Evolutionary conservation across 2,329 filamentous ascomycete species (phyloP), one percentile per base, ranked within the genome.

Genomic region (Pestalotiopsis sp.): DNA sequence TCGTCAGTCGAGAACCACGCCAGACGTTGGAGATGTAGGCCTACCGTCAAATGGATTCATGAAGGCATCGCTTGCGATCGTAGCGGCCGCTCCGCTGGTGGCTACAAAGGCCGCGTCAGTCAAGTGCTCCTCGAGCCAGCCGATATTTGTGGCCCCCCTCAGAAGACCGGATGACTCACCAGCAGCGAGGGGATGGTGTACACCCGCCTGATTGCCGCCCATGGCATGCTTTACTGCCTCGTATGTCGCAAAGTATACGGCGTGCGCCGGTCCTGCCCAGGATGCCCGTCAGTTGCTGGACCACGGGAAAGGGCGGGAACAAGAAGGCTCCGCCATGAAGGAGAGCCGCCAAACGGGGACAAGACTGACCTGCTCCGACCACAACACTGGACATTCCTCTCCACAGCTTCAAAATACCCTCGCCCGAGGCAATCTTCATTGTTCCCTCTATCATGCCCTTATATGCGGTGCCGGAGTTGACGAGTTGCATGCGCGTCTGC

Each of bases 31-130:
- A 20, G 40, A 45, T 7, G n/a, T 17, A 12, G 38, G 78, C 89
- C 76, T 87, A 97, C 94, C 94, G 83, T 99, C 96, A 80, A 99
- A 99, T 25, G 96, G 96, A 79, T 98, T 99, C 96, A 99, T 99
- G 73, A 99, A 90, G 67, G 96, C 96, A 85, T 99, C 96, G 80
- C 95, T 98, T 45, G 95, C 93, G 79, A 98, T 98, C 7, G 96
- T 98, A 72, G 96, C 96, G 75, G 93, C 93, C 70, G 96, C 95
- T 82, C 96, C 96, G 78, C 94, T 97, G 71, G 94, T 92, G 71
- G 94, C 96, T 97, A 78, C 57, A 68, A 2, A 49, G 17, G 9
- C 36, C 13, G 38, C 7, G 56, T 58, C 40, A 58, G 52, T 4
- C 52, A 52, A 38, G 25, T 23, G n/a, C 13, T 59, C 38, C 25